Percentiles rank a stretch among this genome's conserved stretches.
phyloP scores from a whole-genome alignment of 2,329 filamentous ascomycete genomes.

The Delphinella strobiligena region DNA sequence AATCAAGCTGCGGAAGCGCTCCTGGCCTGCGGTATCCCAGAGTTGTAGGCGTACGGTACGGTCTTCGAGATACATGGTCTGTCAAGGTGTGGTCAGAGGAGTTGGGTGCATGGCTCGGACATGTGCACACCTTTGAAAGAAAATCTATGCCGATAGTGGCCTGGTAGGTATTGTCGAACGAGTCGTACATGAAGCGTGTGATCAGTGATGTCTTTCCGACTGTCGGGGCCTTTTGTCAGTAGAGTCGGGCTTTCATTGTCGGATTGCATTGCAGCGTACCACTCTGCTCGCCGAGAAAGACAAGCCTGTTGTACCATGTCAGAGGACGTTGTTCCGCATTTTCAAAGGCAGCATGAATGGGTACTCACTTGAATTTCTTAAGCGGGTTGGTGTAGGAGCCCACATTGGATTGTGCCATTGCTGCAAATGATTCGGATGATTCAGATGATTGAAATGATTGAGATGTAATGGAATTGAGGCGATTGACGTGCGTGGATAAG shows the following conservation, averaged over 20 bases:
- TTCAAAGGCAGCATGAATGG: too few relatives aligned
- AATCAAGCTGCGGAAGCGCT: constrained; percentile 92
- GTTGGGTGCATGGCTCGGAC: background rate
- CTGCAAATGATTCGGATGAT: background rate
- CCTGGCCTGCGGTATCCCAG: constrained; percentile 97
- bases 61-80: constrained; percentile 99
- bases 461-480: background rate
- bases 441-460: background rate
- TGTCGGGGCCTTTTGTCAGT: constrained; percentile 26
- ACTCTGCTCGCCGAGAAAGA: constrained; percentile 96
- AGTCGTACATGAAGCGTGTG: constrained; percentile 99
- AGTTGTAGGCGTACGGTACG: constrained; percentile 92
- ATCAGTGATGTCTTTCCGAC: constrained; percentile 98
- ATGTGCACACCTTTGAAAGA: constrained; percentile 86
- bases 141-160: constrained; percentile 99
- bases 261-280: constrained; percentile 49
- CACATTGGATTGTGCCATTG: background rate
- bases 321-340: constrained; percentile 1
- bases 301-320: constrained; percentile 49
- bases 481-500: too few relatives aligned
- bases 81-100: constrained; percentile 4
- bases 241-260: background rate
- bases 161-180: constrained; percentile 99
- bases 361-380: constrained; percentile 95
- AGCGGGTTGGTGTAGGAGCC: constrained; percentile 89